A percentile compares a stretch with the other conserved stretches of the same genome.
Conservation (phyloP, 2,329 filamentous ascomycete genomes). For the Aspergillus fumigatus region DNA sequence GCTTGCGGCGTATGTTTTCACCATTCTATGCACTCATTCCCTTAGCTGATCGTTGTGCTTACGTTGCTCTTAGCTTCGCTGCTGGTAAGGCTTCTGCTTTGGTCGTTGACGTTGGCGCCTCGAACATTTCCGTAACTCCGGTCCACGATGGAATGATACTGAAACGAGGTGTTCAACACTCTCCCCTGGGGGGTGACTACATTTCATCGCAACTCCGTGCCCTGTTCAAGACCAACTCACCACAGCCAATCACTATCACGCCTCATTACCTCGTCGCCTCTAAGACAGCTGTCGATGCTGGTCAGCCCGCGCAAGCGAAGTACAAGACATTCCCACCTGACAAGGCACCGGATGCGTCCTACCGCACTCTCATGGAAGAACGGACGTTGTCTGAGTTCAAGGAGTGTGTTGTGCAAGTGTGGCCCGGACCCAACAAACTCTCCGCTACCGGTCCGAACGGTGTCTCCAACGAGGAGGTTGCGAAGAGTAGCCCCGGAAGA, state of each 20-base stretch:
- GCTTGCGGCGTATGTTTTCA: conserved; percentile 61
- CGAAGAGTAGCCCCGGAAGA: conserved; percentile 67
- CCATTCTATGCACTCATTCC: background rate
- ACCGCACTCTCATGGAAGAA: conserved; percentile 82
- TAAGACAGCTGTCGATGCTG: conserved; percentile 85
- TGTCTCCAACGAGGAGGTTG: conserved; percentile 67
- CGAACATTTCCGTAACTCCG: conserved; percentile 82
- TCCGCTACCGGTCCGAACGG: conserved; percentile 48
- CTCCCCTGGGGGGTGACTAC: conserved; percentile 82
- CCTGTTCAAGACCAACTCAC: conserved; percentile 64
- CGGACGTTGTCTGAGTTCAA: conserved; percentile 94
- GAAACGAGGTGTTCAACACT: conserved; percentile 82
- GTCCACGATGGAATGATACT: conserved; percentile 93
- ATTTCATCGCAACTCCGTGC: conserved; percentile 81
- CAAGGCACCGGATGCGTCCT: conserved; percentile 61
- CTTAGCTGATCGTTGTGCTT: conserved; percentile 4
- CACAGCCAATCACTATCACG: conserved; percentile 68
- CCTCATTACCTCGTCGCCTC: conserved; percentile 85
- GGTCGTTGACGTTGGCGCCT: conserved; percentile 85
- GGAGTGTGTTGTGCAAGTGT: conserved; percentile 92
- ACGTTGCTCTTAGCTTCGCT: conserved; percentile 57
- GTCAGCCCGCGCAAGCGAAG: conserved; percentile 69
- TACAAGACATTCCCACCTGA: conserved; percentile 64
- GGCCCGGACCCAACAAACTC: conserved; percentile 73
- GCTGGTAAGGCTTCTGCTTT: conserved; percentile 90